Base-by-base conservation (phyloP, 2,329 filamentous ascomycete species). In the Neophaeococcomyces aloes region DNA sequence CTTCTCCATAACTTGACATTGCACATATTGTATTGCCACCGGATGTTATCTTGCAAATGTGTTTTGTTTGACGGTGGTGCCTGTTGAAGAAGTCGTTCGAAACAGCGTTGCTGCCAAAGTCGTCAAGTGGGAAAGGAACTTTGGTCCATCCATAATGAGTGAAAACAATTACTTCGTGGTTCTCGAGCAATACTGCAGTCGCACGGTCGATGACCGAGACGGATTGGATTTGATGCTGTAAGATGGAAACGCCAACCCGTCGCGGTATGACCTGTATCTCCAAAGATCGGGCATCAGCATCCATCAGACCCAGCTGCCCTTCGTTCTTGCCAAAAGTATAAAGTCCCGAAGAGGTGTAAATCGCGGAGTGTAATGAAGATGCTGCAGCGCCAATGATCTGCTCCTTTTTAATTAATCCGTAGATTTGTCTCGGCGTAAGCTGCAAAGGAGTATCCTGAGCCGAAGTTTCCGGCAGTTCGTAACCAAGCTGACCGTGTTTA, bases 311-410 rank as follows among this genome's bases (percentile, higher is more conserved):
- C 36, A 98, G 74, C 61, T 98, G 91, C 1, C 91, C 91, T 54
- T 87, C 79, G 56, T 96, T 98, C 56, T 91, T 93, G 17, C 91
- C 91, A 72, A 94, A 98, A 2, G 86, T 94, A 59, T 85, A 98
- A 1, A 98, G 66, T 1, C 86, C 85, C 1, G 78, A 77, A 1
- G 75, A 72, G 0, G 86, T 95, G 57, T 91, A 83, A 0, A 86
- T 86, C 2, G 93, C 88, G 0, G 91, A 96, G 63, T 98, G 91
- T 30, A 94, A 79, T 0, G 85, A 73, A 1, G 91, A 96, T 5
- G 91, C 89, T 2, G 91, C 87, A 44, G 88, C 76, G 1, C 91
- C 91, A 17, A 84, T 62, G 13, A 96, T 76, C 1, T 68, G 60
- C 59, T 96, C 91, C 57, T 87, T 86, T 58, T 95, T 96, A 46